phyloP scores from a whole-genome alignment of 352 stramenopile species.

The Pythium chondricola region DNA sequence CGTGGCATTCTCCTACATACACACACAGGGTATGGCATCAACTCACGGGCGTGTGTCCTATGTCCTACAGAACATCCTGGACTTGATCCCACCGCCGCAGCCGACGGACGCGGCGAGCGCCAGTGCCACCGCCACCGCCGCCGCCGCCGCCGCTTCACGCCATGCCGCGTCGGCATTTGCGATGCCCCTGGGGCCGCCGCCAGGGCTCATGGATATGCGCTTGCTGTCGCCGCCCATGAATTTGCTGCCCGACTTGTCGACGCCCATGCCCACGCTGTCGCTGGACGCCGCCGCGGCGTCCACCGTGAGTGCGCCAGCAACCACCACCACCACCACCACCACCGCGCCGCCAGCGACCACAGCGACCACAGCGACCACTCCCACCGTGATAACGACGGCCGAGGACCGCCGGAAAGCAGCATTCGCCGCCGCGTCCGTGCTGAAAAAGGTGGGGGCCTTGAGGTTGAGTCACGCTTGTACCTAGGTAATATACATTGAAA shows the following conservation, averaged over 20 bases:
- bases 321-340: slow-evolving; percentile 3
- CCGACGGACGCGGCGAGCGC: slow-evolving; percentile 2
- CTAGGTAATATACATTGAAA: too few species aligned
- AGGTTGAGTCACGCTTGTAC: too few species aligned
- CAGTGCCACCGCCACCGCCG: slow-evolving; percentile 14
- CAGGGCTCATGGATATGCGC: slow-evolving; percentile 56
- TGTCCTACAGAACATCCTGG: slow-evolving; percentile 60
- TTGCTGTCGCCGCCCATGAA: slow-evolving; percentile 68
- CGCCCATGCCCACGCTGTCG: slow-evolving; percentile 33
- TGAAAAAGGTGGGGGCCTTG: slow-evolving; percentile 24
- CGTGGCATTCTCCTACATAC: too few species aligned
- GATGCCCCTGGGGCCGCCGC: slow-evolving; percentile 48
- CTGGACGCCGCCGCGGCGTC: slow-evolving; percentile 15
- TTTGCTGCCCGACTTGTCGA: slow-evolving; percentile 51
- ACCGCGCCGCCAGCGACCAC: slow-evolving; percentile 4
- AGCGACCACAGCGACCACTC: not conserved
- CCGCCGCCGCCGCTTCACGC: not conserved
- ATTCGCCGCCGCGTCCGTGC: slow-evolving; percentile 17
- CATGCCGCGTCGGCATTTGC: slow-evolving; percentile 29
- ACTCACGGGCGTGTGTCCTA: not conserved
- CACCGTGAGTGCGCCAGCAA: slow-evolving; percentile 3
- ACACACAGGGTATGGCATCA: too few species aligned
- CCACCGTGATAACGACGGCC: slow-evolving; percentile 2
- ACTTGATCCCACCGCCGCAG: slow-evolving; percentile 51
- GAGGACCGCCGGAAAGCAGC: slow-evolving; percentile 24